phyloP scores from a whole-genome alignment of 768 basidiomycete species.

The Amanita rubescens region DNA sequence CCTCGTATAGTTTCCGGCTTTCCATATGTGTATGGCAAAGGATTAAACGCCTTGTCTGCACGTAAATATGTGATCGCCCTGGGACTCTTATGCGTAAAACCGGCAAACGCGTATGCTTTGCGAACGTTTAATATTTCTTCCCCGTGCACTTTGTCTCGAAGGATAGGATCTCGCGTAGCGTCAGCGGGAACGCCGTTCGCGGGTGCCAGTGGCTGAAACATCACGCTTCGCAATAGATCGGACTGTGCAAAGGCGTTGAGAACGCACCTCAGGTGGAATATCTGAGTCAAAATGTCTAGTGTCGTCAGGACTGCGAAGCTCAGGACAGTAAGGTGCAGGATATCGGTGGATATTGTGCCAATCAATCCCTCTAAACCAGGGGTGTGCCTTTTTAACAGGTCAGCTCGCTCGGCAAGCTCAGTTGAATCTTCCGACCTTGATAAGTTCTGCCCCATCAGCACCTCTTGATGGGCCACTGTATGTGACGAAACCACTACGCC shows the following conservation, averaged over 20 bases:
- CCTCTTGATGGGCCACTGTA: conserved; percentile 38
- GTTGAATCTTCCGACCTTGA: conserved; percentile 53
- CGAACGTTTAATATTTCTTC: conserved; percentile 82
- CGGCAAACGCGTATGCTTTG: conserved; percentile 86
- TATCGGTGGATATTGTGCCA: conserved; percentile 82
- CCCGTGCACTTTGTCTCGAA: conserved; percentile 81
- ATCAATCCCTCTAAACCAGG: conserved; percentile 89
- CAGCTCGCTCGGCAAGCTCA: conserved; percentile 9
- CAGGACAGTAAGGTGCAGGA: conserved; percentile 84
- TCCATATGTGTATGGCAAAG: conserved; percentile 41
- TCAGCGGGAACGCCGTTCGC: conserved; percentile 81
- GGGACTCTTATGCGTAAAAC: conserved; percentile 87
- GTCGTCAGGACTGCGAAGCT: conserved; percentile 75
- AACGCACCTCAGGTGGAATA: conserved; percentile 79
- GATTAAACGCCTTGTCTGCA: conserved; percentile 67
- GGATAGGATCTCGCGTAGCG: conserved; percentile 82
- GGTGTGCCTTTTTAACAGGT: conserved; percentile 51
- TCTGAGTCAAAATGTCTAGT: conserved; percentile 94
- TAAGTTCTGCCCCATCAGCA: conserved; percentile 80
- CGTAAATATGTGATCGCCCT: conserved; percentile 70
- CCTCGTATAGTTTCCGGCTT: conserved; percentile 50
- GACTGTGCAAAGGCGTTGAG: conserved; percentile 17
- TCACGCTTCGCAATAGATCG: conserved; percentile 17
- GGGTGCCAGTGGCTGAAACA: conserved; percentile 77
- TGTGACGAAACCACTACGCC: conserved; percentile 66